Base-by-base conservation (phyloP, 257 asterid species). In the Linaria vulgaris region DNA sequence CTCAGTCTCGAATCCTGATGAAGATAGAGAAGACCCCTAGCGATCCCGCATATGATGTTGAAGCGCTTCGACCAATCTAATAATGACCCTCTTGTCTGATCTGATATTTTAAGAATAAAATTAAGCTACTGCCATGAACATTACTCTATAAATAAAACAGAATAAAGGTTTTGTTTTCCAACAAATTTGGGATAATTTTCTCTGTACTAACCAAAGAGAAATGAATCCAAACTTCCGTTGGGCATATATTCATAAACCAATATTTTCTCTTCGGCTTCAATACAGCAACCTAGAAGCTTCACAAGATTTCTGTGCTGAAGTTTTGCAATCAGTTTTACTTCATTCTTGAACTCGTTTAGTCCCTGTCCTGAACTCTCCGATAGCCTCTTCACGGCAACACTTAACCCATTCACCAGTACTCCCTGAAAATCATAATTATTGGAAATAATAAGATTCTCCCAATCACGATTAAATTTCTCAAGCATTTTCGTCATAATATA, bases 241-340 rank as follows among this genome's bases (percentile, higher is more conserved):
- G 61, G 61, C 84, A 79, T 72, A 72, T 79, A 79, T 72, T 79
- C 84, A 15, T 79, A 76, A 55, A 79, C 63, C 65, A 79, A 59
- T 56, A 75, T 69, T 30, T 69, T 79, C 59, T 79, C 79, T 1
- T 72, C 79, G 10, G 68, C 77, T 30, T 79, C 75, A 56, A 79
- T 72, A 67, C 79, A 79, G 23, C 84, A 72, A 41, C 79, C 79
- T 1, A 75, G 67, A 69, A 79, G 84, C 75, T 56, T 69, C 72
- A 79, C 84, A 17, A 79, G 84, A 64, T 79, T 79, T 63, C 81
- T 63, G 64, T 79, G 84, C 66, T 75, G 84, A 63, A 79, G 84
- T 57, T 75, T 79, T 12, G 72, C 77, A 0, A 79, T 79, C 65
- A 75, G 64, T 60, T 69, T 66, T 20, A 79, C 72, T 75, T 79